Base-by-base conservation (phyloP, 345 rosid genomes). In the Hibiscus syriacus region DNA sequence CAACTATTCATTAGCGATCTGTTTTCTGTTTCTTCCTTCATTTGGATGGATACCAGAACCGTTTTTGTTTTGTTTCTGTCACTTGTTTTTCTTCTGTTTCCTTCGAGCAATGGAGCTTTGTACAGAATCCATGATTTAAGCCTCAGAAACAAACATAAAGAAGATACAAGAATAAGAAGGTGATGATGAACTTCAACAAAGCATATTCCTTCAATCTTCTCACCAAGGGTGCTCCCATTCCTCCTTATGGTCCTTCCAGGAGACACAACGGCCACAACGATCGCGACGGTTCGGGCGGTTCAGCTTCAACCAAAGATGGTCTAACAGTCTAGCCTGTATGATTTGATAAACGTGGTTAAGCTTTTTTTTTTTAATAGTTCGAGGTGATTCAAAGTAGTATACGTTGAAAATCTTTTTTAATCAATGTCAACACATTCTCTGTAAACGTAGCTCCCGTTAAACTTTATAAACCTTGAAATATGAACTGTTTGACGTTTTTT, bases 181-280 rank as follows among this genome's bases (percentile, higher is more conserved):
- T 3, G 22, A 26, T 36, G 49, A 38, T 39, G 11, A 22, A 61
- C 13, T 41, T 41, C 66, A 62, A 14, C 34, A 39, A 39, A 16
- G 30, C 13, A 38, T 8, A 38, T 4, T 6, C 48, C 1, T 66
- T 54, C 20, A 36, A 55, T 50, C 52, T 38, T 38, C 72, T 75
- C 54, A 56, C 78, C 23, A 77, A 54, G 50, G 77, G 59, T 4
- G 12, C 2, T n/a, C 70, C 74, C n/a, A 4, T 75, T 68, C 79
- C 81, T 25, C 81, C 84, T 54, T 80, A 81, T 4, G 77, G 72
- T 23, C 84, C 84, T 10, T 80, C 81, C 2, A 38, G 25, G 62
- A 59, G 76, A 61, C 78, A 78, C 72, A 73, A 80, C 41, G 46
- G 1, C 2, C 14, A 27, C 13, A 8, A 13, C 7, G 54, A 63